Conservation (phyloP, 805 yeast genomes). For the Starmerella cellae region DNA sequence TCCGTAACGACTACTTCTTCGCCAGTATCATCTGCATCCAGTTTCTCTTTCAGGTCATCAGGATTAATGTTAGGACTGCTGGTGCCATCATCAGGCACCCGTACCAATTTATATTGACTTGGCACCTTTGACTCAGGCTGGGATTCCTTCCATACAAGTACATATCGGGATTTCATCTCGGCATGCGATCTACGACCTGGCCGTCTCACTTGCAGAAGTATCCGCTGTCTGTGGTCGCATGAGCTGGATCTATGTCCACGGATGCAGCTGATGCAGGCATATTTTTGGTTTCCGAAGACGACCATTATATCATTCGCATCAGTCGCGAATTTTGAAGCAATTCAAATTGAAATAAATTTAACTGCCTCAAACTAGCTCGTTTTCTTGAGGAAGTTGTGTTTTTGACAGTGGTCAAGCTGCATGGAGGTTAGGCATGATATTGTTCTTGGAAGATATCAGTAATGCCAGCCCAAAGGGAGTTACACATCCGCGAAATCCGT, state of each 20-base stretch:
- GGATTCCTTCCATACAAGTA: constrained; percentile 10
- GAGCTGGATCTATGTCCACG: constrained; percentile 84
- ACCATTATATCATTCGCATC: constrained; percentile 10
- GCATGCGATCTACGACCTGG: constrained; percentile 53
- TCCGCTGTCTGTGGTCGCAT: constrained; percentile 69
- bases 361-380: neutral
- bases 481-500: no score
- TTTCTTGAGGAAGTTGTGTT: no score
- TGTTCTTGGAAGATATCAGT: no score
- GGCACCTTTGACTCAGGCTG: neutral
- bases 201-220: constrained; percentile 74
- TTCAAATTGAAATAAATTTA: neutral
- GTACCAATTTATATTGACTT: constrained; percentile 1
- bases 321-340: neutral
- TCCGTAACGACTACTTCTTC: constrained; percentile 20
- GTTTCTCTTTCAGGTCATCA: neutral
- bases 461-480: no score
- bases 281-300: constrained; percentile 18
- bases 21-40: constrained; percentile 12
- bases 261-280: constrained; percentile 42
- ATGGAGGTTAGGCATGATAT: no score
- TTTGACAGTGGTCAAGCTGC: no score
- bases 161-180: constrained; percentile 12
- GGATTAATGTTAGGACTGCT: neutral
- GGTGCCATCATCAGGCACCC: constrained; percentile 4